These are phyloP conservation scores for Alternaria tenuissima DNA, from an alignment of 2,329 filamentous ascomycete species.

Conservation along the genomic window DNA sequence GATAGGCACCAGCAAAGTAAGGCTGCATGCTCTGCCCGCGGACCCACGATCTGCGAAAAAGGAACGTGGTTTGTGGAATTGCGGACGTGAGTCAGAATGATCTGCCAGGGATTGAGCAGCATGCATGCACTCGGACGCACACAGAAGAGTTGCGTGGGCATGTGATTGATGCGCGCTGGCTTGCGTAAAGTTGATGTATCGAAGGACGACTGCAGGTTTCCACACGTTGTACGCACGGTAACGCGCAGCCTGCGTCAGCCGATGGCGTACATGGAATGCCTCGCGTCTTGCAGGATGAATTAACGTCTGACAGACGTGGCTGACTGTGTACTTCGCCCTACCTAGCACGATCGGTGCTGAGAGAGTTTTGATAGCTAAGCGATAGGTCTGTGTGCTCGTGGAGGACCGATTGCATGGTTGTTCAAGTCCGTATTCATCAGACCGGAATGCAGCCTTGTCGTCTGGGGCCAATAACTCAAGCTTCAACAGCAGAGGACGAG, in stretches of 20 bases:
- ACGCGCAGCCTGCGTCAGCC: slow-evolving; percentile 17
- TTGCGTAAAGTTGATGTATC: slow-evolving; percentile 22
- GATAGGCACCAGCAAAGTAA: slow-evolving; percentile 9
- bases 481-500: slow-evolving; percentile 7
- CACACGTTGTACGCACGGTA: slow-evolving; percentile 21
- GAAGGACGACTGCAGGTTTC: slow-evolving; percentile 32
- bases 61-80: slow-evolving; percentile 32
- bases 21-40: slow-evolving; percentile 5
- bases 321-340: slow-evolving; percentile 1
- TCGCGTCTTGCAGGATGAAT: slow-evolving; percentile 13
- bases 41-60: slow-evolving; percentile 20
- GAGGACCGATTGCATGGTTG: slow-evolving; percentile 6
- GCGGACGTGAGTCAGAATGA: slow-evolving; percentile 26
- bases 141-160: slow-evolving; percentile 28
- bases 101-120: slow-evolving; percentile 30
- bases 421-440: slow-evolving; percentile 5
- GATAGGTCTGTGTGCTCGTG: slow-evolving; percentile 2
- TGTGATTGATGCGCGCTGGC: slow-evolving; percentile 38
- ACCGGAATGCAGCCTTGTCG: slow-evolving; percentile 3
- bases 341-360: not conserved
- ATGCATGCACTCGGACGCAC: slow-evolving; percentile 5
- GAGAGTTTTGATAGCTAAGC: slow-evolving; percentile 1
- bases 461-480: slow-evolving; percentile 12
- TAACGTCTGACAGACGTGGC: slow-evolving; percentile 7
- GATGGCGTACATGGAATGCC: slow-evolving; percentile 10